Base-by-base conservation (phyloP, 179 eudicot genomes). In the Amaranthus tricolor region DNA sequence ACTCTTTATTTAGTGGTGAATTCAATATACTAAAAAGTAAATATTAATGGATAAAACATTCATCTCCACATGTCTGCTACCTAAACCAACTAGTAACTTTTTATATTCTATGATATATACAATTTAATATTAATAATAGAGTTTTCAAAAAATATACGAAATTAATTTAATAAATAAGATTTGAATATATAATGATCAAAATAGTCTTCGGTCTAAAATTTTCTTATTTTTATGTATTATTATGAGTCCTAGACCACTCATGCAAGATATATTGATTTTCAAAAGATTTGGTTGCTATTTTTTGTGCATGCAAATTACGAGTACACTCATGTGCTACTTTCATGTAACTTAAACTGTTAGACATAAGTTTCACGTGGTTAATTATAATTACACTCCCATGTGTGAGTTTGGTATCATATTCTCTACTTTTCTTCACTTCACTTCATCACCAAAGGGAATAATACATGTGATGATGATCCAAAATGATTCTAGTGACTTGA, bases 351-450 rank as follows among this genome's bases (percentile, higher is more conserved):
- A 51, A 21, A 43, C 62, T 4, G 48, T 70, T 31, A 40, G 5
- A 54, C 62, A n/a, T n/a, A 52, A 17, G 47, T 68, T 68, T 68
- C 57, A 67, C 57, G 71, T 67, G 71, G 44, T n/a, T 50, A 31
- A 9, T 49, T 47, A 64, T 31, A 31, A 31, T 31, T 31, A 31
- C 3, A 31, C 40, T 31, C 40, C 40, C 3, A 31, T 31, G 40
- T 10, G 20, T 21, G 8, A 17, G 57, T 49, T 68, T 21, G 40
- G 17, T 15, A 51, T 68, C 55, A 15, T 63, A 43, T 19, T 63
- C 69, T 8, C 40, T 66, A 19, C 43, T 8, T 66, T 70, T 51
- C 31, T 16, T 12, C 15, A 55, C 17, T 71, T 13, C 17, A 19
- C 5, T 57, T 57, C 45, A 45, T 43, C 64, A 68, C 59, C 24